Percentiles rank a stretch among this genome's conserved stretches.
These are phyloP conservation scores for Alternaria postmessia DNA, from an alignment of 2,329 filamentous ascomycete genomes.

Conservation along the genomic window DNA sequence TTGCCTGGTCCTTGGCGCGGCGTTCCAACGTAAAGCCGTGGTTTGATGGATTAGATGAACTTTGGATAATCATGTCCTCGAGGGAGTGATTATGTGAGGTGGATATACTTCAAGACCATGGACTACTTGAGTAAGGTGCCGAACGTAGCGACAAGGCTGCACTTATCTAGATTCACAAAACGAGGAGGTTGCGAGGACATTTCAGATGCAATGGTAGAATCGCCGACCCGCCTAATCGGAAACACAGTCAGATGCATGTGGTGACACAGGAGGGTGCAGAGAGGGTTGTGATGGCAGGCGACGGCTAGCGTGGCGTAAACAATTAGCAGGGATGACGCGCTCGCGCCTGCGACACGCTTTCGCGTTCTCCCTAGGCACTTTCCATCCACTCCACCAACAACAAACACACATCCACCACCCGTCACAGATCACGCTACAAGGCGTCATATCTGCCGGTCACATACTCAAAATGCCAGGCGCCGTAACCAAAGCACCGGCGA, in stretches of 20 bases:
- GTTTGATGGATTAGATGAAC: not conserved
- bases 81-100: no score
- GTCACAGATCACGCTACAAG: constrained; percentile 2
- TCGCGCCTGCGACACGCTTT: constrained; percentile 38
- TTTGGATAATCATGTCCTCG: no score
- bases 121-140: no score
- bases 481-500: constrained; percentile 50
- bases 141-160: not conserved
- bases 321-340: constrained; percentile 42
- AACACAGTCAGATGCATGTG: not conserved
- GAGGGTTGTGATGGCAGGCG: constrained; percentile 1
- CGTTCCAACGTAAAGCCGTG: not conserved
- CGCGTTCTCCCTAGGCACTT: constrained; percentile 33
- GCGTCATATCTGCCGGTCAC: not conserved
- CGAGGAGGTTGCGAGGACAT: not conserved
- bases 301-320: constrained; percentile 22
- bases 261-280: not conserved
- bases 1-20: constrained; percentile 1
- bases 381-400: constrained; percentile 27
- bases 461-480: constrained; percentile 42
- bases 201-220: not conserved
- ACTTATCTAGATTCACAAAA: no score
- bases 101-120: no score
- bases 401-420: constrained; percentile 18
- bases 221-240: no score